Base-by-base conservation (phyloP, 768 basidiomycete species). In the Auricularia sp. region DNA sequence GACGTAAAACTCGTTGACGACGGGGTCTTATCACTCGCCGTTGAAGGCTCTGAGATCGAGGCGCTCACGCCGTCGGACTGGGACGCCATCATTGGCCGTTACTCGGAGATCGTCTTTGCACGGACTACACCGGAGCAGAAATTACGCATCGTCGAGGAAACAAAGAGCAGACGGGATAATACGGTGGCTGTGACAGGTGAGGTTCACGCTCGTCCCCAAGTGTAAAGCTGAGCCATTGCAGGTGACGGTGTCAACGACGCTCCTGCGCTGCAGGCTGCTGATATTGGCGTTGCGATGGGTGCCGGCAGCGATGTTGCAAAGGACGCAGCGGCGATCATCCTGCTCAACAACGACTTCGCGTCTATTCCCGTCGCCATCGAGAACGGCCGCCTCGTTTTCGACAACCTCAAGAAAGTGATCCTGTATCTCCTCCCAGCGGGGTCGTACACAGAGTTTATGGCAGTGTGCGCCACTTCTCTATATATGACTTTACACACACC, bases 301-400 rank as follows among this genome's bases (percentile, higher is more conserved):
- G 73, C 76, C n/a, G 80, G 80, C 37, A 77, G 76, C 37, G 80
- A 82, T 68, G 79, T 82, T 3, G 80, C 81, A 4, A 83, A 87
- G 68, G 82, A 83, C 66, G 83, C 84, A 8, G 80, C 82, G 69
- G 75, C 74, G 34, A 75, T 85, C 62, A 80, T 85, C 18, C 74
- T 86, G 56, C 78, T 83, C 61, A 82, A 85, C 70, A 83, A 84
- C 65, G 81, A 84, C 72, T 83, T 86, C 67, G 76, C 81, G 4
- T 83, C 83, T 13, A 85, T 87, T 67, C 79, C 80, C 3, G 77
- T 80, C 63, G 85, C 82, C 1, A 82, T 86, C 66, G 78, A 83
- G 68, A 80, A 84, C 71, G 85, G 85, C 62, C 82, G 85, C 44
- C 77, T 86, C 16, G 82, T 84, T 16, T 87, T 82, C 68, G 85